Evolutionary conservation across 2,329 filamentous ascomycete genomes (phyloP).

Genomic region (Alternaria postmessia): DNA sequence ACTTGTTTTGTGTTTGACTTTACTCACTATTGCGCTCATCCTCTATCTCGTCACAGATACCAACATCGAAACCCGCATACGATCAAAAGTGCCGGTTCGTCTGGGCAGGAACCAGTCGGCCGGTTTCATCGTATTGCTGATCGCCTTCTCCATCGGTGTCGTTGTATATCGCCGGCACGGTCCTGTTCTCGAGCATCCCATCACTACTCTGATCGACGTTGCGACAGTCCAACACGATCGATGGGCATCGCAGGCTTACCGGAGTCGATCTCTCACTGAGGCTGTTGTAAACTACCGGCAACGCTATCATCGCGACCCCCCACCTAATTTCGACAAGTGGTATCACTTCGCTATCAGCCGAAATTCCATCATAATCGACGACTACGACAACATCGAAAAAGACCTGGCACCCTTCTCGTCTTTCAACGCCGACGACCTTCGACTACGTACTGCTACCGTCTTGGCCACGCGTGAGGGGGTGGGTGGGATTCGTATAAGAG

Average conservation of each 20-base stretch:
- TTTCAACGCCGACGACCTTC: slow-evolving; percentile 59
- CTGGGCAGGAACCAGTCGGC: slow-evolving; percentile 43
- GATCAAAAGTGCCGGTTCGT: slow-evolving; percentile 41
- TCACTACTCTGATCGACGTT: slow-evolving; percentile 62
- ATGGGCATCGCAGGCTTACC: slow-evolving; percentile 58
- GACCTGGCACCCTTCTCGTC: slow-evolving; percentile 66
- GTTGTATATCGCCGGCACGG: slow-evolving; percentile 52
- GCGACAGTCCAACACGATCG: slow-evolving; percentile 58
- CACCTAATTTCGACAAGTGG: slow-evolving; percentile 68
- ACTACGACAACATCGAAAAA: slow-evolving; percentile 66
- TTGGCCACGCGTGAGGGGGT: slow-evolving; percentile 64
- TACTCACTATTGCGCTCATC: slow-evolving; percentile 44
- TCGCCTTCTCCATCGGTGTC: slow-evolving; percentile 46
- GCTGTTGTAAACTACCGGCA: slow-evolving; percentile 61
- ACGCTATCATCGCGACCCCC: slow-evolving; percentile 63
- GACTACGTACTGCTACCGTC: slow-evolving; percentile 61
- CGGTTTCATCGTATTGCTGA: slow-evolving; percentile 51
- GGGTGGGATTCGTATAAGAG: slow-evolving; percentile 64
- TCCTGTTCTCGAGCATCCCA: slow-evolving; percentile 60
- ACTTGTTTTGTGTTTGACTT: slow-evolving; percentile 39
- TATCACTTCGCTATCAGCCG: slow-evolving; percentile 63
- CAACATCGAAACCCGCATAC: slow-evolving; percentile 39
- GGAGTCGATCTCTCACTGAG: slow-evolving; percentile 58
- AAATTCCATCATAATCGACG: slow-evolving; percentile 64
- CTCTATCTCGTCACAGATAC: slow-evolving; percentile 42